Evolutionary conservation across 2,329 filamentous ascomycete genomes (phyloP), one percentile per base, ranked within the genome.

Genomic region (Coleophoma eucalyptorum): DNA sequence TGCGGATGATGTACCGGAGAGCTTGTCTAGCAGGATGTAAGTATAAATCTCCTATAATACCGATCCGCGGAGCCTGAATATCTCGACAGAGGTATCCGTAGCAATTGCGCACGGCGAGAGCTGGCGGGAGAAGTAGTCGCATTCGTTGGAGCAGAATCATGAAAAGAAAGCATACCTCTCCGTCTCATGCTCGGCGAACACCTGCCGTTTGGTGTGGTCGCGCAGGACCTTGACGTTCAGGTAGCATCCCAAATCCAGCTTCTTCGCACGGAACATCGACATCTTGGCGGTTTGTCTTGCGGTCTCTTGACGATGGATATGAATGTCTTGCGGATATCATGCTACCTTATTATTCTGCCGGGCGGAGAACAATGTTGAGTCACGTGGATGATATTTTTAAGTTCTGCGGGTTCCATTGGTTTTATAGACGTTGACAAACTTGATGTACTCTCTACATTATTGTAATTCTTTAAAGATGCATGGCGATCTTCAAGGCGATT

Each of bases 181-280:
- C 4, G 91, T 83, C 75, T 99, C 94, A 66, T 87, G 77, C 67
- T 90, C 79, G 66, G 87, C 88, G 65, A 92, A 97, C 52, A 91
- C 89, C 75, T 95, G 93, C 64, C 94, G 88, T 82, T 97, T 99
- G 50, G 91, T 92, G 75, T 97, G 90, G 72, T 99, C 94, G 63
- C 94, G 90, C 67, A 99, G 87, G 59, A 89, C 81, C 60, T 87
- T 86, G 68, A 87, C 83, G 67, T 97, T 97, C 73, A 95, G 72
- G 67, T 89, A 96, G 68, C 90, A 90, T 68, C 88, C 86, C 60
- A 97, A 75, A 62, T 97, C 91, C 61, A 97, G 84, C 77, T 86
- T 92, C 73, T 96, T 96, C 32, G 91, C 79, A 62, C 91, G 80
- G 73, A 96, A 97, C 75, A 92, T 89, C 44, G 89, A 86, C 86